phyloP scores from a whole-genome alignment of 192 early-diverging fungal species.

The Linnemannia elongata region DNA sequence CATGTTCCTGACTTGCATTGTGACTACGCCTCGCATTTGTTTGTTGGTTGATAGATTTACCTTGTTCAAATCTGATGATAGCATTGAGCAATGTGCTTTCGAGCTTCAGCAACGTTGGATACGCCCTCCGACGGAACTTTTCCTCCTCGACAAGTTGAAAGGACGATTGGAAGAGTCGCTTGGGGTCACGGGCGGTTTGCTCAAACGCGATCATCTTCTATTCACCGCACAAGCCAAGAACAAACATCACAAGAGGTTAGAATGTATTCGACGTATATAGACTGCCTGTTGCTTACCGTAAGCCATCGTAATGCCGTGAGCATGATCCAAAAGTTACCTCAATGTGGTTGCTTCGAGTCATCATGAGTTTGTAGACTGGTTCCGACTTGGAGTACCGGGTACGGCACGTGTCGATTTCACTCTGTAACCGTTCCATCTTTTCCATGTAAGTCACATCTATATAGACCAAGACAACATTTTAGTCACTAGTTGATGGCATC shows the following conservation, averaged over 20 bases:
- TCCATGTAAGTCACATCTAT: constrained; percentile 26
- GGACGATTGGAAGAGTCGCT: constrained; percentile 76
- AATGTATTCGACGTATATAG: background rate
- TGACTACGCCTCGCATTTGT: background rate
- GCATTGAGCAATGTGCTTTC: constrained; percentile 69
- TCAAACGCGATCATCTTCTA: constrained; percentile 85
- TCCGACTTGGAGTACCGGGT: constrained; percentile 29
- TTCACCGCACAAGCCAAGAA: background rate
- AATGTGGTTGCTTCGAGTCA: constrained; percentile 60
- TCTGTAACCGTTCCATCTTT: constrained; percentile 52
- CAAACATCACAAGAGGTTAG: background rate
- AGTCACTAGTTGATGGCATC: background rate
- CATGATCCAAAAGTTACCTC: constrained; percentile 49
- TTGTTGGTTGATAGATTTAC: constrained; percentile 30
- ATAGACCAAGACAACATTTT: background rate
- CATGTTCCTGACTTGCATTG: background rate
- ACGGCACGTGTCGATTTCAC: constrained; percentile 29
- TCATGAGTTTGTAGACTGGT: constrained; percentile 59
- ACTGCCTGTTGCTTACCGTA: background rate
- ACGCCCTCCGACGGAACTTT: constrained; percentile 81
- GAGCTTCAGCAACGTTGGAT: constrained; percentile 76
- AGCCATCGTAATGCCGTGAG: background rate
- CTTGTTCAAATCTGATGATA: constrained; percentile 68
- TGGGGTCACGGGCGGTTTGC: constrained; percentile 79
- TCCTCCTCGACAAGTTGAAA: constrained; percentile 90